Evolutionary conservation across 2,329 filamentous ascomycete genomes (phyloP), one percentile per base, ranked within the genome.

Genomic region (Corynespora cassiicola): DNA sequence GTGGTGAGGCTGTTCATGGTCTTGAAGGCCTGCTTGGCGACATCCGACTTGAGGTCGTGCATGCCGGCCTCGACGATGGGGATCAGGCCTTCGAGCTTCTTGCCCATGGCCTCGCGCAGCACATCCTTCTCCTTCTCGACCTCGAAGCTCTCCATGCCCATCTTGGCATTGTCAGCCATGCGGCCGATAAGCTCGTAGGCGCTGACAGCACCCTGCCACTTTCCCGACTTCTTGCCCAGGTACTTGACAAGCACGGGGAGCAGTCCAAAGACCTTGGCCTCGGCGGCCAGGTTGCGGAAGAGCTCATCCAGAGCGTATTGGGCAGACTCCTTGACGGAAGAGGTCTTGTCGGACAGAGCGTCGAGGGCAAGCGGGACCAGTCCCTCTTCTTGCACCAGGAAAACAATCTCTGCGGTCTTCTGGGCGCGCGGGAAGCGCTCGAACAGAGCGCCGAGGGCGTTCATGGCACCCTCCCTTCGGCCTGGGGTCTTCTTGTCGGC

Each of bases 151-250:
- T 88, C 90, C 47, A 88, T 82, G 38, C 86, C 85, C 68, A 95
- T 84, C 78, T 95, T 87, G 25, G 92, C 88, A 77, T 95, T 96
- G 66, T 95, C 88, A 31, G 94, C 94, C 86, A 97, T 95, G 70
- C 85, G 89, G 66, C 94, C 90, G 42, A 99, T 75, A 49, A 97
- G 71, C 68, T 87, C 84, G 64, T 87, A 86, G 29, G 89, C 94
- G 45, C 87, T 91, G 36, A 96, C 88, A 11, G 88, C 89, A 45
- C 94, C 94, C 73, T 99, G 94, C 94, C 94, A 99, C 74, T 99
- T 99, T 52, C 89, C 91, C 11, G 90, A 87, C 62, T 82, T 84
- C 73, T 90, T 95, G 63, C 78, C 77, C 19, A 99, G 78, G 67
- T 97, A 97, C 35, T 78, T 72, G 47, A 77, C 72, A 25, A 99